Conservation (phyloP, 2,329 filamentous ascomycete genomes). For the Cladosporium oxysporum region DNA sequence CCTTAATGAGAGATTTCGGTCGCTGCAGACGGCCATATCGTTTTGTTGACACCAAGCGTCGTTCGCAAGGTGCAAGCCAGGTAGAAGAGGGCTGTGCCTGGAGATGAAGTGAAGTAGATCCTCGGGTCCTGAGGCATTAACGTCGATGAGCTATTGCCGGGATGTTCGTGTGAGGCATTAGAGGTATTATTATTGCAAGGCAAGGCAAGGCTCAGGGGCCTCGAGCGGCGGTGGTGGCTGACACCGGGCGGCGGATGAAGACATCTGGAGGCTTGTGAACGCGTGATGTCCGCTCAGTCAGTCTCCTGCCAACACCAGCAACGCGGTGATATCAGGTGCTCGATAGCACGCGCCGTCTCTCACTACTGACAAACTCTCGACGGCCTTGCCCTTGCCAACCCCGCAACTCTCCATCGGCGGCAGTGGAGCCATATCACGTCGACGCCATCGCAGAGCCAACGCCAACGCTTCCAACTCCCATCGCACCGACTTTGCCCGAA, state of each 20-base stretch:
- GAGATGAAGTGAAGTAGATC: background rate
- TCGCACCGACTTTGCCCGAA: conserved; percentile 7
- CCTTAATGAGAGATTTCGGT: background rate
- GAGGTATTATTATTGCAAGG: background rate
- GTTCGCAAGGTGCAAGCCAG: background rate
- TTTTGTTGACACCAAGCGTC: background rate
- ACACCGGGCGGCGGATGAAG: background rate
- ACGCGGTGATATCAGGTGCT: background rate
- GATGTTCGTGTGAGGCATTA: background rate
- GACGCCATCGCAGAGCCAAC: background rate
- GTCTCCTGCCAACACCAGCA: background rate
- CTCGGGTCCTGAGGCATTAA: background rate
- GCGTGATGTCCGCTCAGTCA: conserved; percentile 1
- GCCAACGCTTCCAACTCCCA: background rate
- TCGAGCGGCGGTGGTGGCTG: background rate
- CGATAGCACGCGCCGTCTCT: background rate
- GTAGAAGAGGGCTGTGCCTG: background rate
- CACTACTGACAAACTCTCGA: background rate
- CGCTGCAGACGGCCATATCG: background rate
- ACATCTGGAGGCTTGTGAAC: background rate
- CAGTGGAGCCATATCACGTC: conserved; percentile 9
- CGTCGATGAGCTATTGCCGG: conserved; percentile 1
- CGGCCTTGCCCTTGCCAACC: background rate
- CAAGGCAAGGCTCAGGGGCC: background rate
- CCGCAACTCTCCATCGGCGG: conserved; percentile 1